Evolutionary conservation across 202 grass and related monocot genomes (phyloP), one percentile per base, ranked within the genome.

Genomic region (Bolboschoenoplectus hybrid): DNA sequence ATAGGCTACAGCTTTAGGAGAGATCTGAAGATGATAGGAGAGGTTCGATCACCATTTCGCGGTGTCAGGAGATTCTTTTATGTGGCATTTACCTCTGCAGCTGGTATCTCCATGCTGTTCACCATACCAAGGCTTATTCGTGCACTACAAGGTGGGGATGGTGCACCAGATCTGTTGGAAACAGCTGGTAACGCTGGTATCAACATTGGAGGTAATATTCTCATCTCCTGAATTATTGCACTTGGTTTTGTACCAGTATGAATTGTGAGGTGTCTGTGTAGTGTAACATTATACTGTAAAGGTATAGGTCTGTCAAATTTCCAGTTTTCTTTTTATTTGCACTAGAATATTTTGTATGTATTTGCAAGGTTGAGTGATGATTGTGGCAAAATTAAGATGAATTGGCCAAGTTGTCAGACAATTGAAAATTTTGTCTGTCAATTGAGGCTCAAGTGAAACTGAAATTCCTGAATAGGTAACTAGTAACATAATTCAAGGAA

Each of bases 21-120:
- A 81, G 96, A 95, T 39, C 82, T 98, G 26, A 95, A 98, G 87
- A 90, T 98, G 58, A 98, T 95, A 82, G 95, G 95, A 92, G 95
- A 98, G 93, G 95, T 98, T 87, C 95, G 91, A 78, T 91, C 91
- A 82, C 95, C 95, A 80, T 98, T 98, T 88, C 90, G 96, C 86
- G 93, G 93, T 82, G 96, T 98, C 52, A 87, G 96, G 85, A 98
- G 80, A 84, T 98, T 98, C 82, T 98, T 98, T 91, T 98, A 98
- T 89, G 91, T 98, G 44, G 93, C 93, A 9, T 84, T 98, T 88
- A 88, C 90, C 56, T 90, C 91, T 52, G 93, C 93, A 67, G 96
- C 93, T 72, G 93, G 96, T 86, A 98, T 98, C 91, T 94, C 96
- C 64, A 91, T 85, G 65, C 88, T 98, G 76, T 98, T 98, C 86